These are phyloP conservation scores for Dictyophora rubrovolvata DNA, from an alignment of 768 basidiomycete species.

Conservation along the genomic window DNA sequence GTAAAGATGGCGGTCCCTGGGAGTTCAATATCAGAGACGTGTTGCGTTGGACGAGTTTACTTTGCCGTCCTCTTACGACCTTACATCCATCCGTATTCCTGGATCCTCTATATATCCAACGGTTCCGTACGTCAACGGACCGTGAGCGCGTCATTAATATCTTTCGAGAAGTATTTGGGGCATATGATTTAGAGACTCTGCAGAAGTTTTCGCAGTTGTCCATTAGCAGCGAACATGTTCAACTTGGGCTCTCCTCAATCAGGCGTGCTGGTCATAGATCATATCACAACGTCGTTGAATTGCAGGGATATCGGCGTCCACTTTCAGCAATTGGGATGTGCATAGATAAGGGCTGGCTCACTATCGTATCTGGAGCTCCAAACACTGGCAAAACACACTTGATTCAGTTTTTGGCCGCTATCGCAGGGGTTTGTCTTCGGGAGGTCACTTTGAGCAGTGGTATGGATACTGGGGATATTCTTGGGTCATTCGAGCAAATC, in stretches of 20 bases:
- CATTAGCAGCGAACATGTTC: slow-evolving; percentile 18
- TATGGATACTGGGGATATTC: slow-evolving; percentile 86
- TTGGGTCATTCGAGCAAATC: slow-evolving; percentile 93
- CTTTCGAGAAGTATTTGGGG: slow-evolving; percentile 27
- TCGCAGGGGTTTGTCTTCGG: slow-evolving; percentile 56
- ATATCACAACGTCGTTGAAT: slow-evolving; percentile 5
- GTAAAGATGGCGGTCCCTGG: slow-evolving; percentile 81
- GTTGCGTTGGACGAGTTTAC: slow-evolving; percentile 69
- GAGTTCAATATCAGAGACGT: slow-evolving; percentile 97
- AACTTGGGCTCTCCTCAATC: background rate
- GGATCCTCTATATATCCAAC: slow-evolving; percentile 67
- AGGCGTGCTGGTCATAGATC: slow-evolving; percentile 3
- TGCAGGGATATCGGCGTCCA: slow-evolving; percentile 53
- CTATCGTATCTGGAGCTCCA: slow-evolving; percentile 73
- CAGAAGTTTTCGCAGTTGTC: slow-evolving; percentile 18
- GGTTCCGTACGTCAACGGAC: slow-evolving; percentile 73
- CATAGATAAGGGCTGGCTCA: slow-evolving; percentile 70
- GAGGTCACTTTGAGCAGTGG: slow-evolving; percentile 77
- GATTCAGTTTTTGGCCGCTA: slow-evolving; percentile 56
- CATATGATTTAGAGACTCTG: background rate
- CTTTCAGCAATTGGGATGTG: slow-evolving; percentile 71
- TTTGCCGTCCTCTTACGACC: slow-evolving; percentile 11
- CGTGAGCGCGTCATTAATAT: slow-evolving; percentile 26
- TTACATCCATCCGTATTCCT: slow-evolving; percentile 55
- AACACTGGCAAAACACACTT: slow-evolving; percentile 73